Conservation (phyloP, 768 basidiomycete genomes). For the Symmetrospora coprosmae region DNA sequence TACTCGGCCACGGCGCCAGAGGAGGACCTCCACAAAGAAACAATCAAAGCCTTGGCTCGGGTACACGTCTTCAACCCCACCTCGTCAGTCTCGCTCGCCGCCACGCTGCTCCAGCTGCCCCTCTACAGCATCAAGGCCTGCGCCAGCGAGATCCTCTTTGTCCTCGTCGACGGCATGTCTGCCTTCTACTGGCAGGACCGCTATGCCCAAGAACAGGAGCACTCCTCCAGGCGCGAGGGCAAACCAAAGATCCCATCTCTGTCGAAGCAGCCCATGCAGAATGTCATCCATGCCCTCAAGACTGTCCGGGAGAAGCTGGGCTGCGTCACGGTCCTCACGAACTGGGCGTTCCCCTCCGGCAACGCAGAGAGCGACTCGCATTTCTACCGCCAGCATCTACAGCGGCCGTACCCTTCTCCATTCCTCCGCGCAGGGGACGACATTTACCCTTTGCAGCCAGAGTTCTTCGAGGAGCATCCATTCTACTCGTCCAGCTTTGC, state of each 20-base stretch:
- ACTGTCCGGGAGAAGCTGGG: not conserved
- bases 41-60: conserved; percentile 42
- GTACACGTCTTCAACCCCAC: conserved; percentile 58
- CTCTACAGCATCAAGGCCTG: not conserved
- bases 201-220: conserved; percentile 9
- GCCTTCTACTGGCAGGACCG: conserved; percentile 24
- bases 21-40: conserved; percentile 30
- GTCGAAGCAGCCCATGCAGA: not conserved
- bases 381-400: conserved; percentile 22
- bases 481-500: not conserved
- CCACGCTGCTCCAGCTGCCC: conserved; percentile 50
- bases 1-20: conserved; percentile 19
- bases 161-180: conserved; percentile 14
- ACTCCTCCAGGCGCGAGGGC: too few relatives aligned
- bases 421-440: not conserved
- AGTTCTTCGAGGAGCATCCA: conserved; percentile 6
- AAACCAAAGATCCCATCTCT: not conserved
- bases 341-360: conserved; percentile 15
- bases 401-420: conserved; percentile 21
- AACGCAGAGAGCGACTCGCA: not conserved
- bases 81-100: conserved; percentile 56
- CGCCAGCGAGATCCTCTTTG: not conserved
- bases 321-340: conserved; percentile 13
- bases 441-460: not conserved
- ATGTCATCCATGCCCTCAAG: not conserved